Conservation (phyloP, 73 alveolate species). For the Tetrahymena thermophila region DNA sequence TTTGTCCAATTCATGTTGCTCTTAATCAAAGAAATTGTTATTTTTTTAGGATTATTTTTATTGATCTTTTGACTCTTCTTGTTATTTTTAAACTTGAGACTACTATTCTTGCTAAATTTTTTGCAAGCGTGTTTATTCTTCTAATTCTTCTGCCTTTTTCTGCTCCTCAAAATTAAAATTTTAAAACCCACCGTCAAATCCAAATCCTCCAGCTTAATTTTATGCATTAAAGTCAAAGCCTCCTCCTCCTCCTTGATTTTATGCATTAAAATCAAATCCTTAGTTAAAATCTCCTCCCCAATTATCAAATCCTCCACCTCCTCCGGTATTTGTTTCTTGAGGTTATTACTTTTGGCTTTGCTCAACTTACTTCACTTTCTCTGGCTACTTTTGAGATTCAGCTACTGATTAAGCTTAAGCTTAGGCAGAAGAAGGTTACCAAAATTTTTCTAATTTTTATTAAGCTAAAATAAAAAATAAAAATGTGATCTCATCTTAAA, state of each 20-base stretch:
- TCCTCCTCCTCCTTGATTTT: not conserved
- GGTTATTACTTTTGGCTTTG: not conserved
- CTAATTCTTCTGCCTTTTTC: not conserved
- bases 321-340: not conserved
- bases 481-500: not conserved
- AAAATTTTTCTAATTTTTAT: not conserved
- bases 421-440: not conserved
- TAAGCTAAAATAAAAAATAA: not conserved
- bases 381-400: not conserved
- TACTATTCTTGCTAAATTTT: not conserved
- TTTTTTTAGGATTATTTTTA: not conserved
- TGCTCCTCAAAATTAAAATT: not conserved
- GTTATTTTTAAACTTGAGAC: not conserved
- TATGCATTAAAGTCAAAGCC: not conserved
- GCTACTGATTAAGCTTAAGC: not conserved
- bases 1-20: not conserved
- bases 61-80: not conserved
- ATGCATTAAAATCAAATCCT: not conserved
- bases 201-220: not conserved
- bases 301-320: not conserved
- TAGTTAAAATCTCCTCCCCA: not conserved
- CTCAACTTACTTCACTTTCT: not conserved
- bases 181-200: not conserved
- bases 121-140: not conserved
- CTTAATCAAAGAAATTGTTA: not conserved